Evolutionary conservation across 164 flowering plant species (phyloP).

Genomic region (Aristolochia californica): DNA sequence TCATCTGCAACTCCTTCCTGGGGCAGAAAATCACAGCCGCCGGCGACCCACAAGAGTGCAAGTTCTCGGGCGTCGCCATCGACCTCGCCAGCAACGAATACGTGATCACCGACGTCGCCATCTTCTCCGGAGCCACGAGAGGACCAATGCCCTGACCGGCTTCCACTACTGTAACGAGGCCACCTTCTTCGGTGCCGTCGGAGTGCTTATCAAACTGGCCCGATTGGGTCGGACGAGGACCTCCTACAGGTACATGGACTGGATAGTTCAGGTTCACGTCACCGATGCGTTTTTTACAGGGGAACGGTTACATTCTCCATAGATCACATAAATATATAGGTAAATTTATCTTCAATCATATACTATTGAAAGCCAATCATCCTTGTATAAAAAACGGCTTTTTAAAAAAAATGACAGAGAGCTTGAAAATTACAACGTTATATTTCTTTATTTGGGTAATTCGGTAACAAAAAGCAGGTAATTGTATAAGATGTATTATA

Average conservation of each 20-base stretch:
- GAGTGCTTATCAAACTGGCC: conserved; percentile 54
- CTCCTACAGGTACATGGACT: conserved; percentile 70
- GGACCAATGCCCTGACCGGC: conserved; percentile 59
- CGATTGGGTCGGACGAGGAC: conserved; percentile 72
- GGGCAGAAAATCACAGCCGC: conserved; percentile 89
- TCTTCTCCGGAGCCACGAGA: conserved; percentile 64
- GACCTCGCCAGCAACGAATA: conserved; percentile 63
- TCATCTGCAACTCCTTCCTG: conserved; percentile 63
- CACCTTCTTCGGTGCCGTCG: conserved; percentile 76
- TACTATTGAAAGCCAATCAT: no score
- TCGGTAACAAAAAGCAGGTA: no score
- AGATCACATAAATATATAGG: no score
- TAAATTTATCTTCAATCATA: no score
- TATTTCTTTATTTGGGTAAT: no score
- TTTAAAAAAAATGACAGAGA: no score
- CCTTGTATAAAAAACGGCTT: no score
- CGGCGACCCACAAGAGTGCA: conserved; percentile 41
- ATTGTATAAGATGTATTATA: no score
- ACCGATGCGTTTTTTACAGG: conserved; percentile 72
- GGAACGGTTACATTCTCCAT: no score
- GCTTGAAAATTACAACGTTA: no score
- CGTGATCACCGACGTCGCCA: conserved; percentile 66
- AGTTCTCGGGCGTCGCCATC: conserved; percentile 64
- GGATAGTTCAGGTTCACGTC: conserved; percentile 62
- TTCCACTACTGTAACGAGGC: conserved; percentile 95